A percentile compares a stretch with the other conserved stretches of the same genome.
Conservation (phyloP, 768 basidiomycete species). For the Auricularia sp. region DNA sequence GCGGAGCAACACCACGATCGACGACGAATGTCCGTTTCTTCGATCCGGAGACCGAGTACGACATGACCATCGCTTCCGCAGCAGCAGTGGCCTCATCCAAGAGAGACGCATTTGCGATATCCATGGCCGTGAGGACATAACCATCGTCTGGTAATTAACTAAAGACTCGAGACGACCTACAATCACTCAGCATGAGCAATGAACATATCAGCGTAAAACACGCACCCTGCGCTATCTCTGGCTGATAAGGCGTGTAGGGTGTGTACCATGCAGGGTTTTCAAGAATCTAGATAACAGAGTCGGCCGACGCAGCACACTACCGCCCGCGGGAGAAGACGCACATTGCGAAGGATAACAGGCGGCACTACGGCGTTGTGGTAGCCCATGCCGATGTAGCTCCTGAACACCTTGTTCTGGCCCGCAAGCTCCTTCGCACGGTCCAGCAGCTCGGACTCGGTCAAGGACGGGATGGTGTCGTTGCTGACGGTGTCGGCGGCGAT, state of each 20-base stretch:
- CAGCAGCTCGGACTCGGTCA: slow-evolving; percentile 82
- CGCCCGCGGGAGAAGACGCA: slow-evolving; percentile 25
- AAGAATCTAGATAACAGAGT: slow-evolving; percentile 44
- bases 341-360: slow-evolving; percentile 90
- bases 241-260: slow-evolving; percentile 91
- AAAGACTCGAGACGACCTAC: slow-evolving; percentile 90
- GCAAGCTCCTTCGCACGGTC: slow-evolving; percentile 67
- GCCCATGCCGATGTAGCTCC: slow-evolving; percentile 97
- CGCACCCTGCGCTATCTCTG: slow-evolving; percentile 94
- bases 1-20: slow-evolving; percentile 72
- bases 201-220: background rate
- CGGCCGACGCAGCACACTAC: slow-evolving; percentile 3
- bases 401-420: slow-evolving; percentile 68
- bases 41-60: slow-evolving; percentile 54
- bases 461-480: slow-evolving; percentile 57
- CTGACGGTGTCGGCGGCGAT: slow-evolving; percentile 51
- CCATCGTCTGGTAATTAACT: slow-evolving; percentile 95
- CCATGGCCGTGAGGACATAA: slow-evolving; percentile 91
- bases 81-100: slow-evolving; percentile 93
- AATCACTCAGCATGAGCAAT: slow-evolving; percentile 2
- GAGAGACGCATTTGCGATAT: slow-evolving; percentile 91
- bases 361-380: slow-evolving; percentile 93
- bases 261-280: slow-evolving; percentile 99
- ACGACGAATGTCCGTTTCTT: slow-evolving; percentile 81
- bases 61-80: slow-evolving; percentile 96